Evolutionary conservation across 495 filamentous ascomycete species (phyloP).

Genomic region (Thermochaetoides thermophila): DNA sequence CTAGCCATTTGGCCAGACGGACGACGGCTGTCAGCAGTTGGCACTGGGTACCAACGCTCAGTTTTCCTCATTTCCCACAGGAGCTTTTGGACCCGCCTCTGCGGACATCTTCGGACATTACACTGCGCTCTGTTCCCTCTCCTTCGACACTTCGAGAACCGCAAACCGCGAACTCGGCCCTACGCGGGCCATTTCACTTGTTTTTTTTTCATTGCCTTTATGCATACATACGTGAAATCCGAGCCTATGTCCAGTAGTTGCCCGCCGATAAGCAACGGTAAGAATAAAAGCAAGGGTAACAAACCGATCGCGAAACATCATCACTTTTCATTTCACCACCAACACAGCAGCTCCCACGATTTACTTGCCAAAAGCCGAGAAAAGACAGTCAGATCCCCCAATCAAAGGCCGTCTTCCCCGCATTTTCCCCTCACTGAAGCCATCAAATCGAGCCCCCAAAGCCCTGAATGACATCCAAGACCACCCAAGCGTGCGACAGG

Average conservation of each 20-base stretch:
- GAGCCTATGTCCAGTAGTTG: not conserved
- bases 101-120: constrained; percentile 7
- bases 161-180: not conserved
- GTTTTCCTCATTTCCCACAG: constrained; percentile 4
- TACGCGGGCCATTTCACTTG: not conserved
- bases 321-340: too few species aligned
- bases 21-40: not conserved
- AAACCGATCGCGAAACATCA: too few species aligned
- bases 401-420: too few species aligned
- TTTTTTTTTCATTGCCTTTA: not conserved
- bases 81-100: constrained; percentile 3
- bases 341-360: too few species aligned
- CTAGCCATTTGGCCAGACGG: constrained; percentile 2
- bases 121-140: not conserved
- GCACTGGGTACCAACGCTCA: constrained; percentile 1
- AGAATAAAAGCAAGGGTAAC: too few species aligned
- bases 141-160: too few species aligned
- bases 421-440: too few species aligned
- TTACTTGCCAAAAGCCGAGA: too few species aligned
- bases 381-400: too few species aligned
- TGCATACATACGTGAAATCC: not conserved
- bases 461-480: too few species aligned
- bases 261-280: not conserved
- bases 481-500: too few species aligned
- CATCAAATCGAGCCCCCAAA: too few species aligned